Percentiles rank a stretch among this genome's conserved stretches.
Evolutionary conservation across 2,329 filamentous ascomycete genomes (phyloP).

Genomic region (Fusarium mangiferae): DNA sequence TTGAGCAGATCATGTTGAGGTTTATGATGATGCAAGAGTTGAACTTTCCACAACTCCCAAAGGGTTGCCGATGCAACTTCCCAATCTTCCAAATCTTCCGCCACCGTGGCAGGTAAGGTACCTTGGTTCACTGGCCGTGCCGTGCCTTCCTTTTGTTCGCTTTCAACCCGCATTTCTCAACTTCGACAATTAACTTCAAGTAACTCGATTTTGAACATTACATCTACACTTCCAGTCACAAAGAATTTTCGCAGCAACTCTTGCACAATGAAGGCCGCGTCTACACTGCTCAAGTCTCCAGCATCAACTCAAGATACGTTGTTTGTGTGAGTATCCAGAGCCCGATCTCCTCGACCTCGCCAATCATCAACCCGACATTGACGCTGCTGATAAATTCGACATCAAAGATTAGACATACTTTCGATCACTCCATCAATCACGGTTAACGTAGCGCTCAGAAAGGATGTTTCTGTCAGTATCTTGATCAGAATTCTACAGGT

Average conservation of each 20-base stretch:
- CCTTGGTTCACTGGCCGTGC: accelerated
- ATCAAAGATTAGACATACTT: background rate
- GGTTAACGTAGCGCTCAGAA: background rate
- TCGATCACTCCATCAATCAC: no score
- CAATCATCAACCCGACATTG: background rate
- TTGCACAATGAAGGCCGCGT: background rate
- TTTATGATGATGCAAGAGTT: background rate
- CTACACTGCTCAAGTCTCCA: background rate
- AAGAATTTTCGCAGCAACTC: background rate
- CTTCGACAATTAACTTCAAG: no score
- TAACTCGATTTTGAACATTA: background rate
- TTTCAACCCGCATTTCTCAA: background rate
- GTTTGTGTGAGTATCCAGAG: background rate
- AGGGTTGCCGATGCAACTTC: background rate
- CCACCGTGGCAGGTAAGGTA: no score
- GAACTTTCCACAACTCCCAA: background rate
- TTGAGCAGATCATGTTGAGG: background rate
- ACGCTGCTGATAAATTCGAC: background rate
- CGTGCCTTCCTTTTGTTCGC: background rate
- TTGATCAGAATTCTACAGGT: background rate
- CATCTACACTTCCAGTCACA: background rate
- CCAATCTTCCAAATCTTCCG: no score
- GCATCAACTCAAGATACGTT: background rate
- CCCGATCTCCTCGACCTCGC: background rate
- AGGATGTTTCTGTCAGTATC: background rate